Conservation (phyloP, 2,329 filamentous ascomycete species). For the Phaeoacremonium minimum region DNA sequence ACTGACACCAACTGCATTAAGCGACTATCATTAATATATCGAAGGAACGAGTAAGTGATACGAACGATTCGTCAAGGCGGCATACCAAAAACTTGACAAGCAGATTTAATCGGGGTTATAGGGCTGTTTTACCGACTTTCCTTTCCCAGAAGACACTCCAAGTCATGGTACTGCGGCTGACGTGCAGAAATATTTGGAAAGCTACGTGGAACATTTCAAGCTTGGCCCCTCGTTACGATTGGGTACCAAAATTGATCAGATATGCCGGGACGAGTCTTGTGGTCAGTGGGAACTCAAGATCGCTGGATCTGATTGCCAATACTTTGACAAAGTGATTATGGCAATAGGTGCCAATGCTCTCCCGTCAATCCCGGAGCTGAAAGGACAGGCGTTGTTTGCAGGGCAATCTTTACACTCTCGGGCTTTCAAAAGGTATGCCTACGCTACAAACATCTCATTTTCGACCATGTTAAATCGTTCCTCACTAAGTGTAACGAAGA, state of each 20-base stretch:
- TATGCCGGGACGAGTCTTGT: slow-evolving; percentile 12
- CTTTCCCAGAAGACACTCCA: slow-evolving; percentile 16
- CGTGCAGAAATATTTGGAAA: slow-evolving; percentile 25
- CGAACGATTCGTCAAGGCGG: too few species aligned
- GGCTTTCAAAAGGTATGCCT: slow-evolving; percentile 8
- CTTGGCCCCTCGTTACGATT: slow-evolving; percentile 18
- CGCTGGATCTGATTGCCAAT: slow-evolving; percentile 4
- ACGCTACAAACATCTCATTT: too few species aligned
- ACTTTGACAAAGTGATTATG: slow-evolving; percentile 16
- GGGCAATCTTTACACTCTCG: slow-evolving; percentile 9
- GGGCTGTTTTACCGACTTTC: slow-evolving; percentile 29
- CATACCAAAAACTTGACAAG: too few species aligned
- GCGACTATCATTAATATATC: slow-evolving; percentile 26
- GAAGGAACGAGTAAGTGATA: slow-evolving; percentile 21
- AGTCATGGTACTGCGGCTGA: slow-evolving; percentile 10
- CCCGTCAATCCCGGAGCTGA: slow-evolving; percentile 6
- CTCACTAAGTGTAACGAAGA: background rate
- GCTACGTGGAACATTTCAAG: slow-evolving; percentile 25
- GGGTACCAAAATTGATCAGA: slow-evolving; percentile 12
- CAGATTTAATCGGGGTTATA: too few species aligned
- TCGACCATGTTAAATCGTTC: background rate
- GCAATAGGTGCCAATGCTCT: slow-evolving; percentile 7
- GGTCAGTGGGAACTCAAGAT: slow-evolving; percentile 21
- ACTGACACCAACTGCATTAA: slow-evolving; percentile 8
- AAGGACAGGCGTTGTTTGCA: slow-evolving; percentile 9